These are phyloP conservation scores for Abrus precatorius DNA, from an alignment of 306 rosid species.

Conservation along the genomic window DNA sequence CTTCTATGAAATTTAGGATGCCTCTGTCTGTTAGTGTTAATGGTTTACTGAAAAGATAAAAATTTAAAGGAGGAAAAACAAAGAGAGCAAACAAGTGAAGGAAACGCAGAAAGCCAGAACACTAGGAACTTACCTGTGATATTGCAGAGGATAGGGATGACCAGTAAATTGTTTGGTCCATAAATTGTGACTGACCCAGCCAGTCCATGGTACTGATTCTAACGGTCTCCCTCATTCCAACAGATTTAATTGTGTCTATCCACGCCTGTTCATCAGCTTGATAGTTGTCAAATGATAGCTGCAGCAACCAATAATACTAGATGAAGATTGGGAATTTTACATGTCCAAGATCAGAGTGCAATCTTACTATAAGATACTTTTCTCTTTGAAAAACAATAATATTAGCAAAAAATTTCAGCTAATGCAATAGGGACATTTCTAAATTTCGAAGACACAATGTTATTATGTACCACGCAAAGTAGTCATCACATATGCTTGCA, in stretches of 20 bases:
- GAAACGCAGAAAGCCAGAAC: constrained; percentile 17
- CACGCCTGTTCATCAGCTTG: constrained; percentile 94
- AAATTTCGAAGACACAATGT: constrained; percentile 15
- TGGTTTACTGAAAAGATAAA: background rate
- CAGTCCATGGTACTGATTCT: constrained; percentile 95
- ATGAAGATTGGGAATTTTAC: constrained; percentile 15
- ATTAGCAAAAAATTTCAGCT: background rate
- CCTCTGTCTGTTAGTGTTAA: background rate
- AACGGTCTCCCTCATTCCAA: constrained; percentile 60
- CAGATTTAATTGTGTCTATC: constrained; percentile 87
- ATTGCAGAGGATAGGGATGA: constrained; percentile 86
- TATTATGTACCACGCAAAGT: background rate
- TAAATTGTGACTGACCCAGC: constrained; percentile 89
- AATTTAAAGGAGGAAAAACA: background rate
- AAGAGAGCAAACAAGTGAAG: background rate
- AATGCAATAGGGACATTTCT: constrained; percentile 21
- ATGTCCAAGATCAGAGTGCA: constrained; percentile 8
- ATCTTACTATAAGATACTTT: background rate
- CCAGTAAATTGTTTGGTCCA: constrained; percentile 77
- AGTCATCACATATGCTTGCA: background rate
- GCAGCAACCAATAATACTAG: constrained; percentile 51
- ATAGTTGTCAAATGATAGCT: constrained; percentile 83
- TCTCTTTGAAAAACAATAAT: background rate
- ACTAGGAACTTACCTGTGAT: constrained; percentile 74
- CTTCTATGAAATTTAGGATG: constrained; percentile 7